Conservation (phyloP, 192 early-diverging fungal genomes). For the Diversispora eburnea region DNA sequence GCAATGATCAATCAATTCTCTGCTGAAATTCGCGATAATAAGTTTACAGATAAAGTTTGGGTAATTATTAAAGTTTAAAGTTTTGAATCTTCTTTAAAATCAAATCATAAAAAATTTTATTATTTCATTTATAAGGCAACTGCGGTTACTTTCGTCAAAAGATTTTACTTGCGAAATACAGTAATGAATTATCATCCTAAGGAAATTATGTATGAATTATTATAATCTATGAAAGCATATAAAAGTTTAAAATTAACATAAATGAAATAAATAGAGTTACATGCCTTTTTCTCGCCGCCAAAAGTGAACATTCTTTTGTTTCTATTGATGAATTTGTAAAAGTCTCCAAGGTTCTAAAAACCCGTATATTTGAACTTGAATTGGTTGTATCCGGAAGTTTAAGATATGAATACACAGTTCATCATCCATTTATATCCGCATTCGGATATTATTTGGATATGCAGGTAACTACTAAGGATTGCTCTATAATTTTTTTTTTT, state of each 20-base stretch:
- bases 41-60: slow-evolving; percentile 11
- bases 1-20: not conserved
- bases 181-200: slow-evolving; percentile 81
- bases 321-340: slow-evolving; percentile 69
- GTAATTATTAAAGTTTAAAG: not conserved
- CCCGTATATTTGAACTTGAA: slow-evolving; percentile 36
- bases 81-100: no score
- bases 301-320: slow-evolving; percentile 69
- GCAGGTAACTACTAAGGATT: slow-evolving; percentile 40
- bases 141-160: slow-evolving; percentile 75
- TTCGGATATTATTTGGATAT: slow-evolving; percentile 75
- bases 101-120: no score
- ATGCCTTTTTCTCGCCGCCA: slow-evolving; percentile 73
- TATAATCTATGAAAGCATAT: not conserved
- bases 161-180: slow-evolving; percentile 76
- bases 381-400: slow-evolving; percentile 68
- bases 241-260: no score
- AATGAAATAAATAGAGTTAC: slow-evolving; percentile 45
- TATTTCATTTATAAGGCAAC: slow-evolving; percentile 52
- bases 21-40: not conserved
- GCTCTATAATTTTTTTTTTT: not conserved
- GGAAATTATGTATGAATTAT: slow-evolving; percentile 54
- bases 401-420: slow-evolving; percentile 69
- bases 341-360: slow-evolving; percentile 31
- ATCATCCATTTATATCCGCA: slow-evolving; percentile 67